Evolutionary conservation across 768 basidiomycete species (phyloP).

Genomic region (Russula ochroleuca): DNA sequence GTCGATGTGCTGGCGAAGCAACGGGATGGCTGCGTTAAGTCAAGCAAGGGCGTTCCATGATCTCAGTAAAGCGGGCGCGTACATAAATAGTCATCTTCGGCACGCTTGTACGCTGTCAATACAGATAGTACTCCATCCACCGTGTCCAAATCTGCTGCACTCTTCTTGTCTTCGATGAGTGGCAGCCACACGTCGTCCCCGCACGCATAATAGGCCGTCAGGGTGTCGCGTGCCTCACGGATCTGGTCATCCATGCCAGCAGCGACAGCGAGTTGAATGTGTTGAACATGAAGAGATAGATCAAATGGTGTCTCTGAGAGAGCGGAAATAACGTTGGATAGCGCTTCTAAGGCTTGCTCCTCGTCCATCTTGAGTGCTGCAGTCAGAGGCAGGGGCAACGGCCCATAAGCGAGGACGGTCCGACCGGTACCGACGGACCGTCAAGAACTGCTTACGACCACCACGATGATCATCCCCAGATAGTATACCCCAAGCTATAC

Average conservation of each 20-base stretch:
- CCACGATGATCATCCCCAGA: background rate
- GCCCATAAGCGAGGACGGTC: background rate
- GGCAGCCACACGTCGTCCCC: constrained; percentile 74
- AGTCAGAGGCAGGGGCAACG: background rate
- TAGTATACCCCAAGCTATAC: background rate
- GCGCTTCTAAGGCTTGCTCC: constrained; percentile 56
- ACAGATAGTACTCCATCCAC: constrained; percentile 51
- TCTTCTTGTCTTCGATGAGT: constrained; percentile 52
- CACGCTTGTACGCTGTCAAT: constrained; percentile 58
- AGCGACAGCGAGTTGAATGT: constrained; percentile 58
- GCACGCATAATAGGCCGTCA: constrained; percentile 56
- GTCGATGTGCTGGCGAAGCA: constrained; percentile 64
- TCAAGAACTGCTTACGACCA: too few species aligned
- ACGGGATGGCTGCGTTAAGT: constrained; percentile 58
- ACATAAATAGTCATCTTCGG: constrained; percentile 80
- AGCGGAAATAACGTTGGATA: constrained; percentile 54
- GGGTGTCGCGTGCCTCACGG: constrained; percentile 60
- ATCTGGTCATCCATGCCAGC: constrained; percentile 58
- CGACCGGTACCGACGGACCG: background rate
- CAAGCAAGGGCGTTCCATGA: constrained; percentile 27
- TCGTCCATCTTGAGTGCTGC: constrained; percentile 47
- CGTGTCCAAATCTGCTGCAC: constrained; percentile 49
- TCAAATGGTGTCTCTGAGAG: constrained; percentile 59
- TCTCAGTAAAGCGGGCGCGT: constrained; percentile 35
- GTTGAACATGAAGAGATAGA: constrained; percentile 58